Evolutionary conservation across 768 basidiomycete genomes (phyloP).

Genomic region (Auriculariales sp.): DNA sequence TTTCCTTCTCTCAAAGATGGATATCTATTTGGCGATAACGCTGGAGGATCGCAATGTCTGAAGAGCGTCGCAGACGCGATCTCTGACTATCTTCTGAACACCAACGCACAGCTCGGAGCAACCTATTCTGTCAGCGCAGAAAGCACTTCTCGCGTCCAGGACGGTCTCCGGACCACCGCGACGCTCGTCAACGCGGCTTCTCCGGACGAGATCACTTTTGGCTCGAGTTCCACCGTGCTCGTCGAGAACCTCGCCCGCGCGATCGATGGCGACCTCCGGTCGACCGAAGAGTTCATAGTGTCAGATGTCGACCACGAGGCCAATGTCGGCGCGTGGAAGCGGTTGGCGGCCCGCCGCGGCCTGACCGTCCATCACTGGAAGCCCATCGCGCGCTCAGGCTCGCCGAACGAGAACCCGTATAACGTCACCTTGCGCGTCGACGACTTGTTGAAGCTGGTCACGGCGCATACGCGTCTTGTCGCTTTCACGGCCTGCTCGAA

Average conservation of each 20-base stretch:
- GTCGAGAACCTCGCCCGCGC: conserved; percentile 55
- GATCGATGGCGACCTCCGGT: conserved; percentile 35
- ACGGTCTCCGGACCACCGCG: conserved; percentile 36
- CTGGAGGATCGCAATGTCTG: conserved; percentile 51
- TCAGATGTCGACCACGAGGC: conserved; percentile 66
- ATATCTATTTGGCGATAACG: conserved; percentile 62
- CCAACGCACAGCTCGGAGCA: conserved; percentile 63
- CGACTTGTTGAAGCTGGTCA: conserved; percentile 47
- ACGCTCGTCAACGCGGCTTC: conserved; percentile 52
- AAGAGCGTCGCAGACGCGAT: conserved; percentile 42
- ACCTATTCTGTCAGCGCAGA: conserved; percentile 44
- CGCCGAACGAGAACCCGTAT: conserved; percentile 40
- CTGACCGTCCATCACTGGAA: conserved; percentile 47
- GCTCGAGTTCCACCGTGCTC: conserved; percentile 51
- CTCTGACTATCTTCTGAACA: conserved; percentile 52
- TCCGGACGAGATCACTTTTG: conserved; percentile 50
- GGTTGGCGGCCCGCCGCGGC: conserved; percentile 43
- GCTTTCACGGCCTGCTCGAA: conserved; percentile 68
- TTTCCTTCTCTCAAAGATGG: conserved; percentile 49
- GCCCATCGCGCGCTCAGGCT: conserved; percentile 18
- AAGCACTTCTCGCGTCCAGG: conserved; percentile 35
- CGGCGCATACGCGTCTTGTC: conserved; percentile 51
- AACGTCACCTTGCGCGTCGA: conserved; percentile 39
- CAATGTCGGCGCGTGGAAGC: conserved; percentile 66
- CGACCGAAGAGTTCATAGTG: conserved; percentile 63